Evolutionary conservation across 2,329 filamentous ascomycete genomes (phyloP), one percentile per base, ranked within the genome.

Genomic region (Alternaria conjuncta): DNA sequence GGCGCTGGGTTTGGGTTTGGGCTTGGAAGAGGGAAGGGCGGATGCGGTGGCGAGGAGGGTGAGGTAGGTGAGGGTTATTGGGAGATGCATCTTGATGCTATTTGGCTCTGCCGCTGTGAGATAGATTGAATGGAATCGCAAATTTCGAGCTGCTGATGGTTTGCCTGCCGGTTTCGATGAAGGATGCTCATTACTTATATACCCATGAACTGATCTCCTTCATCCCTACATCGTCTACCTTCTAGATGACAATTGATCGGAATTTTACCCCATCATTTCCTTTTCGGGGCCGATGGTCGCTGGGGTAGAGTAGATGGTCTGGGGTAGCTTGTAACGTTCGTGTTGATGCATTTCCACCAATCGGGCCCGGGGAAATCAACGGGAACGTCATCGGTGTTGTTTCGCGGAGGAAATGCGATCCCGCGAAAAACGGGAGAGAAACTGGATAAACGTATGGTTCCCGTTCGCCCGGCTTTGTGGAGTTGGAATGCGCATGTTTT

Each of bases 341-440:
- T 50, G 28, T 49, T 15, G 60, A 45, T 2, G n/a, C 26, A 51
- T 41, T 60, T 63, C 63, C 63, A 65, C 63, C 63, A 65, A 65
- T 65, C 55, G 45, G 61, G 47, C 18, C 26, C 13, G 43, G 30
- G 9, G 10, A 23, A 46, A 11, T 46, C 25, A 25, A 45, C 28
- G 28, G 18, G 18, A 23, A n/a, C 28, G 49, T 51, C 47, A 36
- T 36, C 18, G 47, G 30, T 32, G 26, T 12, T 51, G 47, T 51
- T n/a, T 50, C n/a, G 26, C 47, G 47, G 47, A 51, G 12, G 15
- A 51, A 21, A 21, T 51, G 11, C 26, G 26, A 32, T n/a, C 26
- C n/a, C 47, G 47, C 10, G 18, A 2, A 32, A 20, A 21, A 51
- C 18, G 26, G 26, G 18, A 18, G 3, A 18, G 26, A 15, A 15